These are phyloP conservation scores for Neltuma alba DNA, from an alignment of 306 rosid genomes.

Conservation along the genomic window DNA sequence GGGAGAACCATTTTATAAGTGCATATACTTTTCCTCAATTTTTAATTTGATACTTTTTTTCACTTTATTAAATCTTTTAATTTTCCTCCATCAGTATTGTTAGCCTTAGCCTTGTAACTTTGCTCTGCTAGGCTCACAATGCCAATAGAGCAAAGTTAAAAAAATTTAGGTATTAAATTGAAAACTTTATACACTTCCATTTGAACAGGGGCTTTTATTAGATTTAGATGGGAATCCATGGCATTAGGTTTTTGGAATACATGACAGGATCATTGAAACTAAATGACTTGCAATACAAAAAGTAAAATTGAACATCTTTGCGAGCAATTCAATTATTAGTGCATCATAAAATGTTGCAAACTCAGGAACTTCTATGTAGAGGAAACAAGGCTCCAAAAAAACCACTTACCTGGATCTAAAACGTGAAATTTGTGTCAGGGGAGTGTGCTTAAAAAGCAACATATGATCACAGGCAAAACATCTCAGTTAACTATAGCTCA, in stretches of 20 bases:
- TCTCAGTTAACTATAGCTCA: slow-evolving; percentile 36
- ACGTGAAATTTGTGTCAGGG: not conserved
- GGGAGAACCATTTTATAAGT: too few species aligned
- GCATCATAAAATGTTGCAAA: not conserved
- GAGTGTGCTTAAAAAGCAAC: not conserved
- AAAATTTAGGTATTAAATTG: too few species aligned
- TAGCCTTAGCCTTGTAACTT: too few species aligned
- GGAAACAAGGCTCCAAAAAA: not conserved
- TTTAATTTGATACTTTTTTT: too few species aligned
- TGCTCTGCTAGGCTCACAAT: too few species aligned
- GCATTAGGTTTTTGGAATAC: not conserved
- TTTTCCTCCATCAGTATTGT: too few species aligned
- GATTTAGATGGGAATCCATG: not conserved
- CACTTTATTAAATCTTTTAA: too few species aligned
- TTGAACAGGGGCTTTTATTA: not conserved
- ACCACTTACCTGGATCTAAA: not conserved
- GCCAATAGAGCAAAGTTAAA: too few species aligned
- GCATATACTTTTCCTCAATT: too few species aligned
- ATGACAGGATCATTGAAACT: not conserved
- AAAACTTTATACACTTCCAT: not conserved
- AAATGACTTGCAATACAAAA: slow-evolving; percentile 7
- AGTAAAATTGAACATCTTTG: not conserved
- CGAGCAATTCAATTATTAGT: not conserved
- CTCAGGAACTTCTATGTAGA: not conserved
- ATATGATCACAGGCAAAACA: not conserved